Conservation (phyloP, 164 flowering plant genomes). For the Tetrastigma voinierianum region DNA sequence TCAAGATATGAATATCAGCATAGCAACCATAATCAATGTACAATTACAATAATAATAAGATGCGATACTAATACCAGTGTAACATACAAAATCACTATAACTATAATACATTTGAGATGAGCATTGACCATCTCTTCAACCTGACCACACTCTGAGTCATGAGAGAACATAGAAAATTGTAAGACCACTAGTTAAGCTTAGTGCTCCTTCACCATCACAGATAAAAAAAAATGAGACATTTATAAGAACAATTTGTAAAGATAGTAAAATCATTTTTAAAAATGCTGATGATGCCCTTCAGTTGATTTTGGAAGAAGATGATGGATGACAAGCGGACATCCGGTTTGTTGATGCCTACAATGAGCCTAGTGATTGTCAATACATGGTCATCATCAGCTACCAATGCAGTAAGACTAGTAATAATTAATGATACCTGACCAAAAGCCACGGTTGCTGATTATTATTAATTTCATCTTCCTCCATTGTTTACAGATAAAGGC, state of each 20-base stretch:
- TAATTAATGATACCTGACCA: conserved; percentile 75
- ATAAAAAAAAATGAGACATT: neutral
- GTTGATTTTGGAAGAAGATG: conserved; percentile 97
- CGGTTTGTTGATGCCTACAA: conserved; percentile 94
- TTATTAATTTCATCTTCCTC: conserved; percentile 96
- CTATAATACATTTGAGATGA: conserved; percentile 92
- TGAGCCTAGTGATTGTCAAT: conserved; percentile 10
- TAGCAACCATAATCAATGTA: neutral
- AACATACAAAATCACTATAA: conserved; percentile 93
- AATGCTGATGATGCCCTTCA: conserved; percentile 97
- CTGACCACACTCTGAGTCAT: conserved; percentile 86
- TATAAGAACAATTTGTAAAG: neutral
- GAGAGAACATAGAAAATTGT: conserved; percentile 7
- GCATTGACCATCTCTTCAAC: conserved; percentile 94
- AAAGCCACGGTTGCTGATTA: conserved; percentile 98
- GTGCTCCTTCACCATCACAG: neutral
- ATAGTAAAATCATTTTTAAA: neutral
- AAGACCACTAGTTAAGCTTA: neutral
- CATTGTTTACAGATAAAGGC: conserved; percentile 84
- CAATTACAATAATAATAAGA: conserved; percentile 2
- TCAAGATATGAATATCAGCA: neutral
- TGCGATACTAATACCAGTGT: neutral
- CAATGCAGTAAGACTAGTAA: neutral
- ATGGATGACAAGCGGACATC: conserved; percentile 97
- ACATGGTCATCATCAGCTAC: conserved; percentile 9